Evolutionary conservation across 2,329 filamentous ascomycete genomes (phyloP), one percentile per base, ranked within the genome.

Genomic region (Sphaceloma murrayae): DNA sequence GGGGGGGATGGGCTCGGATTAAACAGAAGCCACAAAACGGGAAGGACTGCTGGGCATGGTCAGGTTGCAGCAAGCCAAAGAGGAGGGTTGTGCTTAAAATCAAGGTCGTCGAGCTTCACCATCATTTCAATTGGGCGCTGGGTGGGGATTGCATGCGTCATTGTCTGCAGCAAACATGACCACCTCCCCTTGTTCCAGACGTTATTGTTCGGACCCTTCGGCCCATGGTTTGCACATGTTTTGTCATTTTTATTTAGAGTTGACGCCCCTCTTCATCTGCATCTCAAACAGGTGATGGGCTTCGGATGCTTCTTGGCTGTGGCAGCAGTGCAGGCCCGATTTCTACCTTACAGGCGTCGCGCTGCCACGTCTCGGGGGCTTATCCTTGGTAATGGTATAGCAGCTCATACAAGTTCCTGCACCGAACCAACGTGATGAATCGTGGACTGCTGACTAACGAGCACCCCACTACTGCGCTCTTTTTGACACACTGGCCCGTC

Each of bases 91-190:
- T 40, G 19, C 27, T 40, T 40, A 27, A 30, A 40, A 40, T 24
- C 24, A 29, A 40, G 36, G 13, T 40, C 8, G 14, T 29, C 21
- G 24, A 18, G 11, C 13, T 21, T 17, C 18, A 24, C 36, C n/a
- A n/a, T n/a, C n/a, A n/a, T n/a, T n/a, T n/a, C n/a, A n/a, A n/a
- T n/a, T n/a, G n/a, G 36, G 14, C n/a, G 21, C 29, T 17, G 11
- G 36, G 36, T 40, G 36, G 36, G 21, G 34, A 38, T 27, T 40
- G 36, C 5, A 26, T 40, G 36, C 36, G 36, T 40, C 36, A 40
- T 40, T 18, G 18, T 17, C 16, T 34, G 5, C 14, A 29, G 36
- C 27, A 40, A 40, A 22, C 27, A 22, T 22, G 36, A 9, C 17
- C 36, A 29, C 22, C 18, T 11, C 24, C 36, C 16, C 36, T 40